Conservation (phyloP, 2,329 filamentous ascomycete genomes). For the Aspergillus brasiliensis region DNA sequence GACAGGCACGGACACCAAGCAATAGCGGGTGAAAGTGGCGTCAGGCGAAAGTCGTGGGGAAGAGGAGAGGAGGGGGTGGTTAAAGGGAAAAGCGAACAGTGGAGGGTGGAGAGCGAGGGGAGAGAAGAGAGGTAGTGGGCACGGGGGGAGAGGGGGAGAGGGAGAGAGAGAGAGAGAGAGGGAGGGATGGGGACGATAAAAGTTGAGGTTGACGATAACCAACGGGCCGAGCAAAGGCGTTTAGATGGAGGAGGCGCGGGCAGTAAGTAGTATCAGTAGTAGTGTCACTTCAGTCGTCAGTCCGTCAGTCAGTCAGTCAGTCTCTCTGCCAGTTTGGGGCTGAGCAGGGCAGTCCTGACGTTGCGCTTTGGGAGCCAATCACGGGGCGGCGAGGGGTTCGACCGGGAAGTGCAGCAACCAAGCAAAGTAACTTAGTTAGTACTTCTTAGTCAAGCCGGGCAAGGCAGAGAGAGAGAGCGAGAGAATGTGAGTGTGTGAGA, state of each 20-base stretch:
- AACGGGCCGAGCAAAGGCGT: constrained; percentile 15
- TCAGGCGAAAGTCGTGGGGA: constrained; percentile 3
- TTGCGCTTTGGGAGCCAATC: constrained; percentile 21
- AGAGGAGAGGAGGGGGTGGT: not conserved
- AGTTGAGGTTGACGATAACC: constrained; percentile 18
- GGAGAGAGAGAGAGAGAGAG: constrained; percentile 3
- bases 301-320: too few relatives aligned
- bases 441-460: not conserved
- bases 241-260: constrained; percentile 17
- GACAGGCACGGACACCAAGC: constrained; percentile 19
- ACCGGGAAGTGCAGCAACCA: constrained; percentile 9
- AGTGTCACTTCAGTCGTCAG: constrained; percentile 7
- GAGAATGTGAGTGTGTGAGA: too few relatives aligned
- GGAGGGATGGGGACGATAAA: constrained; percentile 13
- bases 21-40: constrained; percentile 12
- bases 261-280: constrained; percentile 21
- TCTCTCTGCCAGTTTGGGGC: not conserved
- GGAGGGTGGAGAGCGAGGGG: constrained; percentile 11
- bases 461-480: too few relatives aligned
- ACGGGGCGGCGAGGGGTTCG: constrained; percentile 20
- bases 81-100: constrained; percentile 4
- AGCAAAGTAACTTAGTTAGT: too few relatives aligned
- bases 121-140: constrained; percentile 5
- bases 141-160: not conserved
- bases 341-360: constrained; percentile 20